Conservation (phyloP, 2,329 filamentous ascomycete species). For the Colletotrichum nymphaeae region DNA sequence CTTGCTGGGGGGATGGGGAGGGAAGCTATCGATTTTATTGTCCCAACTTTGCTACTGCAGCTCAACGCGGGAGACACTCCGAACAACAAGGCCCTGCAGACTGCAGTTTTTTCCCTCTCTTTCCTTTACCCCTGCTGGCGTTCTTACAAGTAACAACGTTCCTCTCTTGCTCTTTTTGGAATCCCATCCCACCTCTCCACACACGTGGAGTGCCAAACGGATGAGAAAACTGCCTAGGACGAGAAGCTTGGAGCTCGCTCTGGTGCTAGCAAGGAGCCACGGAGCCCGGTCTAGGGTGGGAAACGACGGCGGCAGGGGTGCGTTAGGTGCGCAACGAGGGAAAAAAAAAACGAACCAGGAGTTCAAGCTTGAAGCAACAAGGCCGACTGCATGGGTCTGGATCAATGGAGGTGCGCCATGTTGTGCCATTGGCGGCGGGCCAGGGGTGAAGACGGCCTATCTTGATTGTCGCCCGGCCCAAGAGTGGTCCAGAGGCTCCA, state of each 20-base stretch:
- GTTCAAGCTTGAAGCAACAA: conserved; percentile 32
- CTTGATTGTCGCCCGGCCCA: conserved; percentile 30
- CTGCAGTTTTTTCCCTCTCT: conserved; percentile 11
- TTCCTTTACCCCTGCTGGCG: conserved; percentile 16
- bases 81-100: conserved; percentile 18
- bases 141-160: conserved; percentile 5
- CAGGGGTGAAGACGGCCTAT: conserved; percentile 23
- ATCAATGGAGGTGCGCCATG: conserved; percentile 34
- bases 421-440: conserved; percentile 35
- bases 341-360: conserved; percentile 17
- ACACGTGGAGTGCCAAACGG: conserved; percentile 32
- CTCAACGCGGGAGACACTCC: conserved; percentile 22
- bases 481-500: conserved; percentile 1
- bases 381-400: conserved; percentile 31
- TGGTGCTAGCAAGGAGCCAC: conserved; percentile 27
- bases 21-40: conserved; percentile 28
- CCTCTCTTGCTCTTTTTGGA: conserved; percentile 32
- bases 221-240: conserved; percentile 23
- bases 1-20: neutral
- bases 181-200: conserved; percentile 30
- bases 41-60: conserved; percentile 8
- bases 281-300: conserved; percentile 20
- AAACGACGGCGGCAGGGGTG: conserved; percentile 28
- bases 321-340: conserved; percentile 21
- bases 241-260: conserved; percentile 27